Percentiles rank a stretch among this genome's conserved stretches.
These are phyloP conservation scores for Penicillium brasilianum DNA, from an alignment of 2,329 filamentous ascomycete species.

Conservation along the genomic window DNA sequence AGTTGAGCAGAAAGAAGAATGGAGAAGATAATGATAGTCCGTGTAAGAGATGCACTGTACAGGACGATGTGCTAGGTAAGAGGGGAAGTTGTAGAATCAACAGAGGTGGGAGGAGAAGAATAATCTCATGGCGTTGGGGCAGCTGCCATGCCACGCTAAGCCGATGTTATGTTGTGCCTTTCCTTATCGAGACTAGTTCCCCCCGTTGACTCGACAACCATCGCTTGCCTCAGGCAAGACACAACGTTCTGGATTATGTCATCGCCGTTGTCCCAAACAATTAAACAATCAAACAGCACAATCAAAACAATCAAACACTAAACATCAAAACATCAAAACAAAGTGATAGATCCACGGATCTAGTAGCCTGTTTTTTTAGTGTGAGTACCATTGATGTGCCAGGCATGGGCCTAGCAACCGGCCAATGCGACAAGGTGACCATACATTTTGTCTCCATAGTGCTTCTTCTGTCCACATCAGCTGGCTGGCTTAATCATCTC, in stretches of 20 bases:
- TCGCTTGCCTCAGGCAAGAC: conserved; percentile 33
- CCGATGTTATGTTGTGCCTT: conserved; percentile 49
- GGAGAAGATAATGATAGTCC: conserved; percentile 35
- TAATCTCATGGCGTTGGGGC: conserved; percentile 41
- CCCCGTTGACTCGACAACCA: conserved; percentile 48
- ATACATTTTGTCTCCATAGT: background rate
- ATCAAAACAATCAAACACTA: background rate
- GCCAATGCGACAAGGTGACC: background rate
- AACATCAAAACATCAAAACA: conserved; percentile 6
- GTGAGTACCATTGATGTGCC: background rate
- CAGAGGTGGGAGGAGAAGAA: conserved; percentile 28
- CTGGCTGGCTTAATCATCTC: background rate
- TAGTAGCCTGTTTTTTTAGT: background rate
- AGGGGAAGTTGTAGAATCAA: conserved; percentile 28
- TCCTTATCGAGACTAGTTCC: conserved; percentile 39
- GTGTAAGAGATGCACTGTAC: conserved; percentile 14
- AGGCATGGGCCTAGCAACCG: background rate
- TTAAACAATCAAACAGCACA: too few relatives aligned
- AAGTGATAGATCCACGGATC: conserved; percentile 9
- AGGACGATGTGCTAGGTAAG: conserved; percentile 13
- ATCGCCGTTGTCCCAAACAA: background rate
- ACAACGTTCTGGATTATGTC: conserved; percentile 16
- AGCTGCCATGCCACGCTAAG: conserved; percentile 44
- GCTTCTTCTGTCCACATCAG: background rate
- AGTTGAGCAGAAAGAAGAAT: conserved; percentile 9